Base-by-base conservation (phyloP, 352 stramenopile species). In the Globisporangium parvum region DNA sequence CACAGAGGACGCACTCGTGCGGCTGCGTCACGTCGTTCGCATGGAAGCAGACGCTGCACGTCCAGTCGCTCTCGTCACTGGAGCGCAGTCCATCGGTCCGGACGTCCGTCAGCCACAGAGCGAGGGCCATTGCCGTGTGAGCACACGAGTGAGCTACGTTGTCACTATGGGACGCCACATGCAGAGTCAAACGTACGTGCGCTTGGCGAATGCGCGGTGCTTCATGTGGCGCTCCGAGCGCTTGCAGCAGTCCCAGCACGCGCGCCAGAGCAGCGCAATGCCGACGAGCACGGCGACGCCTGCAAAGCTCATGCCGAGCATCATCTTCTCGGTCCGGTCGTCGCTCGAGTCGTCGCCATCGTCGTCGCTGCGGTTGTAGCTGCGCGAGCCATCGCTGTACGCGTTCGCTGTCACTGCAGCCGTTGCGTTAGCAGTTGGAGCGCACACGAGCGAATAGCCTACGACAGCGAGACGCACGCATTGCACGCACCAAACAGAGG, bases 31-130 rank as follows among this genome's bases (percentile, higher is more conserved):
- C 62, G 49, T 87, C 71, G 51, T 88, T 88, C 14, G 60, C 57
- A 47, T 88, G 78, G 50, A 75, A 75, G 52, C 78, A 88, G 20
- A 85, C 60, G 18, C 62, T 51, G 37, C 78, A 88, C 49, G 58
- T 71, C 75, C 73, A 84, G 18, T 47, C 41, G 41, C 41, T 23
- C n/a, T 20, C 20, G n/a, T 47, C 44, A 62, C 8, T 33, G 2
- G 6, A 51, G n/a, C 15, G 26, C 2, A 47, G 54, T 31, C n/a
- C 23, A 12, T 20, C 14, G 26, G 6, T 35, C n/a, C 46, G 23
- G 1, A 2, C 17, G 20, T 24, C 26, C 21, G 26, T 63, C 42
- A 52, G 58, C 20, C 14, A 42, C 18, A 53, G 37, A 61, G 47
- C 9, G 50, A 53, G 2, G 42, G 28, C 23, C 0, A 26, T 51